A percentile compares a stretch with the other conserved stretches of the same genome.
phyloP scores from a whole-genome alignment of 495 filamentous ascomycete species.

The Annulohypoxylon nitens region DNA sequence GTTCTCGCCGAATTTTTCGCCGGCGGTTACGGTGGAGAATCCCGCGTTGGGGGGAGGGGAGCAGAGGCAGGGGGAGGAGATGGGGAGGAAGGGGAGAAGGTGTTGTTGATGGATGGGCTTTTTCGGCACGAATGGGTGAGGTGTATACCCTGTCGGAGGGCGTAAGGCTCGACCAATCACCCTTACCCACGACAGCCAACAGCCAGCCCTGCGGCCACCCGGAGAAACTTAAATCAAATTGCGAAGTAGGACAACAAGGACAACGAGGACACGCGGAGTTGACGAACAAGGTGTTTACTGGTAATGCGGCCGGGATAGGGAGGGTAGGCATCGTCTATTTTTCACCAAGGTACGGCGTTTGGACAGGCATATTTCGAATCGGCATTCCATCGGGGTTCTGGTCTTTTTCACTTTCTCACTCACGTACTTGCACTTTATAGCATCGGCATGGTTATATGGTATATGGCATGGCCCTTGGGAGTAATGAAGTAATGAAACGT shows the following conservation, averaged over 20 bases:
- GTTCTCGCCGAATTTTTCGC: conserved; percentile 65
- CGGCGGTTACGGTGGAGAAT: conserved; percentile 59
- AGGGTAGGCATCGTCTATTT: background rate
- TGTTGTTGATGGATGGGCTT: conserved; percentile 59
- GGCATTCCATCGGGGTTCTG: conserved; percentile 27
- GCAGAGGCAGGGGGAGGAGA: conserved; percentile 51
- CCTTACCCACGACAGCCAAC: background rate
- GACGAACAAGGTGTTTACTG: background rate
- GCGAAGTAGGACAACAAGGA: background rate
- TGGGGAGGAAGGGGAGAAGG: conserved; percentile 50
- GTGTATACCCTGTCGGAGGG: background rate
- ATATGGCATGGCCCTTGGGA: conserved; percentile 15
- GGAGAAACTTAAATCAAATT: conserved; percentile 2
- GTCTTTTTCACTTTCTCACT: background rate
- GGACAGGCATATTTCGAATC: conserved; percentile 34
- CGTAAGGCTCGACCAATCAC: background rate
- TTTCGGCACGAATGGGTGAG: too few species aligned
- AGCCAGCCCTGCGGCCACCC: background rate
- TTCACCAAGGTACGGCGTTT: conserved; percentile 15
- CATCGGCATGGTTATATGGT: background rate
- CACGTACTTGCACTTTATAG: background rate
- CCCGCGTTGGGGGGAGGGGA: conserved; percentile 51
- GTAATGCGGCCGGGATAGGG: background rate
- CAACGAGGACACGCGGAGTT: background rate
- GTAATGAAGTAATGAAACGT: conserved; percentile 4